Conservation (phyloP, 1,284 basidiomycete species). For the Cerioporus squamosus region DNA sequence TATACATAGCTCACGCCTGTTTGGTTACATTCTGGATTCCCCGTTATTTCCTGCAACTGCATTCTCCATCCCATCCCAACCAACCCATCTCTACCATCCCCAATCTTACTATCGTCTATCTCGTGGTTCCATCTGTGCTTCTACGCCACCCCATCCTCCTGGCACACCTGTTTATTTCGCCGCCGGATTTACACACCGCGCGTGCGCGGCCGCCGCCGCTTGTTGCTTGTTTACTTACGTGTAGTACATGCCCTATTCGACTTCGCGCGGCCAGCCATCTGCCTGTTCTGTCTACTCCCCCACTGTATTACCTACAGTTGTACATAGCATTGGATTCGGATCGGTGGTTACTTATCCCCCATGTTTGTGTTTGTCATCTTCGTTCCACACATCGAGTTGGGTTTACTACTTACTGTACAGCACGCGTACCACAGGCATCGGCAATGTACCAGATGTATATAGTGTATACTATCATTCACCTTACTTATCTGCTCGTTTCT, state of each 20-base stretch:
- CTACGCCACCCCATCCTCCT: neutral
- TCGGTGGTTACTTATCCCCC: neutral
- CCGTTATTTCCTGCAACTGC: neutral
- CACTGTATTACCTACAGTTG: neutral
- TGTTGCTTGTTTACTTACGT: constrained; percentile 3
- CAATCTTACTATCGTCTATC: neutral
- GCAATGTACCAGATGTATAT: constrained; percentile 21
- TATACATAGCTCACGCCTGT: constrained; percentile 23
- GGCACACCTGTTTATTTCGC: neutral
- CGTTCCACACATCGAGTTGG: neutral
- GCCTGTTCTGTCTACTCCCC: constrained; percentile 9
- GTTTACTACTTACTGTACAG: constrained; percentile 15
- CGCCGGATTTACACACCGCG: neutral
- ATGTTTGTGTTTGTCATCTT: neutral
- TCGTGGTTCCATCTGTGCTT: neutral
- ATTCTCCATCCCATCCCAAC: constrained; percentile 1
- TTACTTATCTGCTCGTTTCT: no score
- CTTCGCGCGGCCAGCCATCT: neutral
- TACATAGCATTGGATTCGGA: neutral
- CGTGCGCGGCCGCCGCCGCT: constrained; percentile 1
- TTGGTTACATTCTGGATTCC: constrained; percentile 13
- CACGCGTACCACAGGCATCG: constrained; percentile 11
- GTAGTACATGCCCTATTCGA: constrained; percentile 22
- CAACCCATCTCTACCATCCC: neutral
- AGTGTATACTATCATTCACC: constrained; percentile 8